Base-by-base conservation (phyloP, 495 filamentous ascomycete species). In the Aspergillus cristatus region DNA sequence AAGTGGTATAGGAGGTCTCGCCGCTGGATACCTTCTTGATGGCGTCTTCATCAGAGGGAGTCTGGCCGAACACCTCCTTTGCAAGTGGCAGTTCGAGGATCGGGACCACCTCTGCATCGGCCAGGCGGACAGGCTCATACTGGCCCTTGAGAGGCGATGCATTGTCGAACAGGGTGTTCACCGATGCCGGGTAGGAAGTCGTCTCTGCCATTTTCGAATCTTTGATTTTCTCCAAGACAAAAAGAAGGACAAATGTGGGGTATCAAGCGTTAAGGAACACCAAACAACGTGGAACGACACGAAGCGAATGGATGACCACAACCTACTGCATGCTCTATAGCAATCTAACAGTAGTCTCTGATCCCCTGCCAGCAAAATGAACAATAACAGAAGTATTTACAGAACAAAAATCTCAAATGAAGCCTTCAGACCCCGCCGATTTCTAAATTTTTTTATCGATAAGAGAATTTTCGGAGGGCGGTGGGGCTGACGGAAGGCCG, bases 41-140 rank as follows among this genome's bases (percentile, higher is more conserved):
- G 6, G 40, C 37, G 6, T 49, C 44, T 12, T 46, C 46, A 15
- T 59, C 48, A 0, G 51, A 37, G 7, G 46, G 24, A 34, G 50
- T 42, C 18, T 63, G 54, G 13, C 62, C 65, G 29, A 69, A 50
- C 3, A 71, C 16, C 13, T 43, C 42, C 28, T 58, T 53, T 24
- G 65, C 61, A 6, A 68, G 47, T 11, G 65, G 59, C 36, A 61
- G 45, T 36, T 65, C 51, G 34, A 70, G 39, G 14, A 65, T 51
- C 2, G 57, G 55, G 18, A 59, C 38, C 18, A 62, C 55, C 41
- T 61, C 53, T 11, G 51, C 46, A 18, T 64, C 60, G 18, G 53
- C 50, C 29, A 68, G 45, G 28, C 46, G 54, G 35, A 70, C 43
- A 11, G 60, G 57, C 18, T 68, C 62, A 43, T 61, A 62, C 33